Conservation (phyloP, 345 rosid genomes). For the Adansonia digitata region DNA sequence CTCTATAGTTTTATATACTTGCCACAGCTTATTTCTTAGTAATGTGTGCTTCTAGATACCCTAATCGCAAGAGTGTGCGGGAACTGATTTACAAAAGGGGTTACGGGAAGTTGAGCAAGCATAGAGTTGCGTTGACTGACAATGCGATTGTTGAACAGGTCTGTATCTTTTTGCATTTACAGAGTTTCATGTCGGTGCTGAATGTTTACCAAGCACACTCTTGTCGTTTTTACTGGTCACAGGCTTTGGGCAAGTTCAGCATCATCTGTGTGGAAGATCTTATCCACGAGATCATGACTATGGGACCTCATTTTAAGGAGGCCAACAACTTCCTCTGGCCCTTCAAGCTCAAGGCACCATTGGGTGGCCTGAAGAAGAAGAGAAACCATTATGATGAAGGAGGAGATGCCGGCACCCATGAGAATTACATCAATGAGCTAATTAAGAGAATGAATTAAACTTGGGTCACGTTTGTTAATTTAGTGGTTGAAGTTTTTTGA, state of each 20-base stretch:
- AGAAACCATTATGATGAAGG: constrained; percentile 91
- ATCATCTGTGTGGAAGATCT: constrained; percentile 78
- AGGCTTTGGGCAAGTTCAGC: constrained; percentile 65
- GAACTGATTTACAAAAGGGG: constrained; percentile 88
- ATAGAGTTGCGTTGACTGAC: constrained; percentile 70
- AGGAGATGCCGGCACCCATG: constrained; percentile 79
- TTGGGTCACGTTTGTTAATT: neutral
- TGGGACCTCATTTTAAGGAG: constrained; percentile 93
- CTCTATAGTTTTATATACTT: neutral
- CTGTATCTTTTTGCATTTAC: neutral
- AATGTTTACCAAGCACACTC: neutral
- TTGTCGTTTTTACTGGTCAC: neutral
- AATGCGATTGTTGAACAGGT: constrained; percentile 80
- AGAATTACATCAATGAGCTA: constrained; percentile 64
- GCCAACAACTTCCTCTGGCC: constrained; percentile 92
- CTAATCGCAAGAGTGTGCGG: constrained; percentile 78
- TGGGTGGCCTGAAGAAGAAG: constrained; percentile 80
- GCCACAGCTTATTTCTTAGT: neutral
- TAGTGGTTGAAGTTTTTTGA: neutral
- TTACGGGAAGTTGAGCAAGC: constrained; percentile 69
- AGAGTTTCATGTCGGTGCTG: neutral
- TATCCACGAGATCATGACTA: constrained; percentile 81
- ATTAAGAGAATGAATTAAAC: constrained; percentile 82
- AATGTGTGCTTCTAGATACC: constrained; percentile 44
- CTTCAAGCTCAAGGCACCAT: constrained; percentile 85